Base-by-base conservation (phyloP, 139 green algal species). In the Chlorella sp. region DNA sequence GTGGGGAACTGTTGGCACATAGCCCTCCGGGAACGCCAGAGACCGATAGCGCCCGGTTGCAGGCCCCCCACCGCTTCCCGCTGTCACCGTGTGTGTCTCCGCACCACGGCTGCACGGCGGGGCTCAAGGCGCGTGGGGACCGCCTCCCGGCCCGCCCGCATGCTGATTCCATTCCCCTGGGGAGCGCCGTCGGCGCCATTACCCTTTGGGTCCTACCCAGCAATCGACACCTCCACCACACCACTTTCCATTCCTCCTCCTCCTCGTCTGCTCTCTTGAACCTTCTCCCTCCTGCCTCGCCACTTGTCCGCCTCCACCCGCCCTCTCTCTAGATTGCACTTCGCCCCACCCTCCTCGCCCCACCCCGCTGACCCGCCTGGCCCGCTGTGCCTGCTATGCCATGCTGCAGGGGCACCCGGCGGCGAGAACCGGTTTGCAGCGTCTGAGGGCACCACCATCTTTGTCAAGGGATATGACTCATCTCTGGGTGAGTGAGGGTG, bases 381-480 rank as follows among this genome's bases (percentile, higher is more conserved):
- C 57, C 82, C 92, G 83, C 79, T 80, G 40, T 87, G 71, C 53
- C 53, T 83, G 48, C 78, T 36, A 39, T 57, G 48, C 48, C 9
- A 57, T 57, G 48, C n/a, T 85, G 37, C 85, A 93, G 89, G 91
- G 39, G 89, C 89, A 0, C 90, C 91, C 40, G 48, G 26, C 24
- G 90, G 26, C 26, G 90, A 87, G 78, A 90, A 87, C 85, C 81
- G 85, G 37, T 88, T 87, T 91, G 87, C 86, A 48, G 69, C 81
- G 1, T 78, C 64, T 1, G 92, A 94, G 69, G 91, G 85, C 73
- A 95, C 81, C 83, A 96, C 92, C 42, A 90, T 97, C 69, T 97
- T 97, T 90, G 94, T 97, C 76, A 97, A 97, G 94, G 96, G 96
- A 89, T 97, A 96, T 75, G 92, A 96, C 91, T 91, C 90, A 21